These are phyloP conservation scores for Geum urbanum DNA, from an alignment of 306 rosid genomes.

Conservation along the genomic window DNA sequence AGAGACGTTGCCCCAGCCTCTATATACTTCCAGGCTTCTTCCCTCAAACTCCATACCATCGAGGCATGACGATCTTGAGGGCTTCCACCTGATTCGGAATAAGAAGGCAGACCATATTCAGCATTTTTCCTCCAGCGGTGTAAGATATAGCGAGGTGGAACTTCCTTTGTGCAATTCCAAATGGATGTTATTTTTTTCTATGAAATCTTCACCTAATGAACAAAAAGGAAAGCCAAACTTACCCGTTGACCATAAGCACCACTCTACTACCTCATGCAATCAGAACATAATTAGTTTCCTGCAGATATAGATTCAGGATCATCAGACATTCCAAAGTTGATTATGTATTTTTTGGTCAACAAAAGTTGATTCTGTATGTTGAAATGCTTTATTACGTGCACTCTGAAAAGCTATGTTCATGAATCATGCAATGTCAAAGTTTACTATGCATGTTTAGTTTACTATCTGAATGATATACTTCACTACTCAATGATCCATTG, in stretches of 20 bases:
- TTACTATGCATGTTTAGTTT: no score
- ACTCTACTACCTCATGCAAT: constrained; percentile 82
- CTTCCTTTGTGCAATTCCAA: constrained; percentile 57
- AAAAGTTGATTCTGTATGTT: no score
- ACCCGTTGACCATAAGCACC: constrained; percentile 94
- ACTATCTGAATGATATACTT: no score
- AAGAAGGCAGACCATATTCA: constrained; percentile 71
- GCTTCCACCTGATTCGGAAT: constrained; percentile 58
- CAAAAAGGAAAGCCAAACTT: constrained; percentile 31
- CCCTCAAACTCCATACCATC: constrained; percentile 97
- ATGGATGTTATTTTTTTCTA: no score
- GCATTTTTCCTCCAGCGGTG: constrained; percentile 93
- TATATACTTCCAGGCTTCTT: constrained; percentile 79
- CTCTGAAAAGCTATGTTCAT: no score
- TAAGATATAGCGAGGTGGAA: constrained; percentile 73
- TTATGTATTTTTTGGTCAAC: neutral
- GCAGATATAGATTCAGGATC: constrained; percentile 25
- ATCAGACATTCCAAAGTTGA: constrained; percentile 2
- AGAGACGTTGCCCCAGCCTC: constrained; percentile 84
- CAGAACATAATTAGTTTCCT: constrained; percentile 91
- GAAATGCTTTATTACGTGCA: no score
- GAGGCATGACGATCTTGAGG: constrained; percentile 67
- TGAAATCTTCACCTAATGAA: constrained; percentile 9
- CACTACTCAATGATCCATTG: no score
- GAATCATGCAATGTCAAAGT: no score